Evolutionary conservation across 176 grass and related monocot genomes (phyloP).

Genomic region (Zoysia japonica): DNA sequence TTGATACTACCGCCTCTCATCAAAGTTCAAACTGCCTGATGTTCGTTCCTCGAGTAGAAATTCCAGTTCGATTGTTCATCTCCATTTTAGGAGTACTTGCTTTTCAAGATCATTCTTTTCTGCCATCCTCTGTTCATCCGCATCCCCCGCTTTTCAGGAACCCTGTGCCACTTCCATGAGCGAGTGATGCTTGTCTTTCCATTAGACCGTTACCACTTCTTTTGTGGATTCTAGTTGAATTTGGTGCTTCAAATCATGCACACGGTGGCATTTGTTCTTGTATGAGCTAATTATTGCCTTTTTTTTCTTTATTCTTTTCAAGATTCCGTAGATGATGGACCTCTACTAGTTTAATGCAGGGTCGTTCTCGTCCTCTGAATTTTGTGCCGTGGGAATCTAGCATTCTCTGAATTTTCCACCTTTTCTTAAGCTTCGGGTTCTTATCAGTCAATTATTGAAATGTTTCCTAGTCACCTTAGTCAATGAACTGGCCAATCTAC

Average conservation of each 20-base stretch:
- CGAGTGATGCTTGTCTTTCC: not conserved
- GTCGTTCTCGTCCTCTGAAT: conserved; percentile 33
- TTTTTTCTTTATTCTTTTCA: not conserved
- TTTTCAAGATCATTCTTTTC: not conserved
- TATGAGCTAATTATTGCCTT: not conserved
- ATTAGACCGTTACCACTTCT: not conserved
- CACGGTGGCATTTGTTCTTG: conserved; percentile 25
- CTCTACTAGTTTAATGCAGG: conserved; percentile 38
- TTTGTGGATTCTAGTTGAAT: not conserved
- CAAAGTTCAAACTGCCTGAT: not conserved
- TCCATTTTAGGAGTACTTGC: not conserved
- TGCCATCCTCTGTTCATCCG: not conserved
- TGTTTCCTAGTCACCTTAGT: not conserved
- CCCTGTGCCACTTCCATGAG: not conserved
- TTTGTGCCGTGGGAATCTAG: conserved; percentile 47
- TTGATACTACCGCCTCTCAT: not conserved
- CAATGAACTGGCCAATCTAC: conserved; percentile 19
- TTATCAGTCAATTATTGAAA: conserved; percentile 29
- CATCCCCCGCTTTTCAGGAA: not conserved
- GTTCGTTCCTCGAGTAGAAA: not conserved
- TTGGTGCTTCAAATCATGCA: not conserved
- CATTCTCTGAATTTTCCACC: not conserved
- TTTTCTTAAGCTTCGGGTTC: conserved; percentile 30
- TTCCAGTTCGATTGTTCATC: not conserved
- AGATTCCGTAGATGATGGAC: conserved; percentile 31